Base-by-base conservation (phyloP, 768 basidiomycete species). In the Trametes punicea region DNA sequence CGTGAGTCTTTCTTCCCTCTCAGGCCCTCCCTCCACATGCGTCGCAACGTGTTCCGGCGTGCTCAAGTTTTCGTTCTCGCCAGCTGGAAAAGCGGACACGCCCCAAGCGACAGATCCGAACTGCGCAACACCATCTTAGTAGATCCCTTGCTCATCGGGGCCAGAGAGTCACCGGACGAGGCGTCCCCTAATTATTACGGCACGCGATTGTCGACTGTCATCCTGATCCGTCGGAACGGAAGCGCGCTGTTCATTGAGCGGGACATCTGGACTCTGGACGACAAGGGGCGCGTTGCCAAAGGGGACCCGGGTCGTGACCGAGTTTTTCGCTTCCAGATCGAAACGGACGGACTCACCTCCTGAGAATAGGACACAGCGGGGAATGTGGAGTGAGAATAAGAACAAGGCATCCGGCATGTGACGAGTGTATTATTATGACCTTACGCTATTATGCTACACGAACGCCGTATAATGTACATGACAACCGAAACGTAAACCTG, bases 131-230 rank as follows among this genome's bases (percentile, higher is more conserved):
- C 86, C n/a, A 76, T 90, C 4, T 77, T 81, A 23, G 84, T 87
- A 44, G 69, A 73, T 29, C 86, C 87, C n/a, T 23, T 87, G 23
- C 60, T 57, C 26, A 61, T 77, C 44, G 29, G 26, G 51, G 6
- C 34, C 38, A 25, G 39, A 15, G 41, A 55, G 39, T 39, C 54
- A 49, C 20, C 51, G 25, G 53, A 50, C 31, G 36, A 20, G 23
- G 13, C 34, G 39, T n/a, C 9, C 20, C 34, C 42, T 36, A 46
- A 46, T 40, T 67, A 66, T 57, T 90, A 88, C 64, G 90, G 80
- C 40, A 93, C 90, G 30, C 84, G 90, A 15, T 69, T 88, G 49
- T 81, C 90, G 39, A 90, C 87, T 3, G 81, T 89, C 36, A 65
- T 93, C 46, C 77, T 93, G 53, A 73, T 93, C 18, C 75, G 75